phyloP scores from a whole-genome alignment of 2,329 filamentous ascomycete species.

The Albophoma yamanashiensis region DNA sequence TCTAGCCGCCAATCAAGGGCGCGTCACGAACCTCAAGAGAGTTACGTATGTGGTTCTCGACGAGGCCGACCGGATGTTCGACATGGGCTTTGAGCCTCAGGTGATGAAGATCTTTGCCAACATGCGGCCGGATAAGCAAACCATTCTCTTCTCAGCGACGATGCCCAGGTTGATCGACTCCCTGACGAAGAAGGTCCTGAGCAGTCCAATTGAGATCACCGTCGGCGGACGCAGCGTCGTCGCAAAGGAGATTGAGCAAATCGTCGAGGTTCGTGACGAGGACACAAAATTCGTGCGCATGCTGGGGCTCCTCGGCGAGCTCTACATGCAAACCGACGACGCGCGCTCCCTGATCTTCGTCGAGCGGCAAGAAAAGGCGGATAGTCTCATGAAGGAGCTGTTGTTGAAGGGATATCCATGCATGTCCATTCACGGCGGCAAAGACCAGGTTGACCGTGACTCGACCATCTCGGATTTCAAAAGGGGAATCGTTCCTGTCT shows the following conservation, averaged over 20 bases:
- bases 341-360: slow-evolving; percentile 85
- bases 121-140: slow-evolving; percentile 85
- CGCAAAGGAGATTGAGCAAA: slow-evolving; percentile 86
- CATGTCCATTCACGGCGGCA: slow-evolving; percentile 89
- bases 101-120: slow-evolving; percentile 94
- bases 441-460: slow-evolving; percentile 87
- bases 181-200: slow-evolving; percentile 77
- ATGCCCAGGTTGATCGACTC: slow-evolving; percentile 91
- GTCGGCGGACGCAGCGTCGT: slow-evolving; percentile 82
- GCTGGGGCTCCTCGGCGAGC: slow-evolving; percentile 74
- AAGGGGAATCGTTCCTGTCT: slow-evolving; percentile 74
- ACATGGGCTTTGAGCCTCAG: slow-evolving; percentile 98
- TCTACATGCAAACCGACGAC: slow-evolving; percentile 82
- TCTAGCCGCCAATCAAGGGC: slow-evolving; percentile 83
- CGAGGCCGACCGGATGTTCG: slow-evolving; percentile 97
- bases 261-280: slow-evolving; percentile 80
- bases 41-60: slow-evolving; percentile 94
- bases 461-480: slow-evolving; percentile 92
- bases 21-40: slow-evolving; percentile 80
- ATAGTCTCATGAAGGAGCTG: slow-evolving; percentile 66
- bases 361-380: slow-evolving; percentile 82
- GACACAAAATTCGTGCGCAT: slow-evolving; percentile 74
- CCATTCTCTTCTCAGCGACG: slow-evolving; percentile 90
- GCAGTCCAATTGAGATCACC: slow-evolving; percentile 78
- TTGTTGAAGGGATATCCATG: slow-evolving; percentile 80